These are phyloP conservation scores for thale cress (Arabidopsis thaliana) DNA, from an alignment of 345 rosid genomes.

Conservation along the genomic window TAIR10.1 NC_003070.9:7039501-7040000, in stretches of 20 bases:
- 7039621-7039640: conserved; percentile 97
- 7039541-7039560: conserved; percentile 88
- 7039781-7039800: conserved; percentile 99
- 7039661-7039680: conserved; percentile 81
- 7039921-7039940: conserved; percentile 95
- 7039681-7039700: conserved; percentile 61
- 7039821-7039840: conserved; percentile 95
- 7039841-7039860: conserved; percentile 84
- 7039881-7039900: conserved; percentile 90
- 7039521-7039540: conserved; percentile 89
- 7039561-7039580: conserved; percentile 83
- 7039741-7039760: conserved; percentile 74
- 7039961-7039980: conserved; percentile 86
- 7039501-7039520: conserved; percentile 86
- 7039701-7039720: conserved; percentile 93
- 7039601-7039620: conserved; percentile 83
- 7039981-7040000: conserved; percentile 93
- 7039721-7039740: conserved; percentile 87
- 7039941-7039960: conserved; percentile 80
- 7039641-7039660: conserved; percentile 99
- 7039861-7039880: conserved; percentile 93
- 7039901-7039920: conserved; percentile 86
- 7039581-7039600: conserved; percentile 98
- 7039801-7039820: conserved; percentile 95
- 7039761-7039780: conserved; percentile 98